Conservation (phyloP, 345 rosid genomes). For the Acer saccharum region DNA sequence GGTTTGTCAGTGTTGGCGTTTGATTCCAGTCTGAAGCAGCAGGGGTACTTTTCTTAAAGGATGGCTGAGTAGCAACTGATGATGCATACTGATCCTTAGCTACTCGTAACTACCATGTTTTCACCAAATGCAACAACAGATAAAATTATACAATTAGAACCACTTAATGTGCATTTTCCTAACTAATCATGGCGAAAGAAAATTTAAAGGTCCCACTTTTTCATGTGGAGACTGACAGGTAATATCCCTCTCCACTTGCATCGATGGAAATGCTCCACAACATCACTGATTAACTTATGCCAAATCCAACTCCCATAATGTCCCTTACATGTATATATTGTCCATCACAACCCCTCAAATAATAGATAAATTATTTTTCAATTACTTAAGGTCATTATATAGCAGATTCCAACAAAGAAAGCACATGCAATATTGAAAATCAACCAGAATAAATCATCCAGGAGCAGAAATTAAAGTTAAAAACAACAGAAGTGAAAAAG, state of each 20-base stretch:
- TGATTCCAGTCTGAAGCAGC: conserved; percentile 67
- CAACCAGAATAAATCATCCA: neutral
- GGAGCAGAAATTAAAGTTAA: neutral
- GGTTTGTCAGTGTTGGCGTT: conserved; percentile 41
- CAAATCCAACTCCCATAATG: neutral
- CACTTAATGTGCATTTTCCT: conserved; percentile 8
- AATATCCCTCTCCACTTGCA: conserved; percentile 6
- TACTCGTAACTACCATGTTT: conserved; percentile 57
- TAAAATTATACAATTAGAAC: conserved; percentile 16
- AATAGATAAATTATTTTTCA: neutral
- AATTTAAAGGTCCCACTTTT: neutral
- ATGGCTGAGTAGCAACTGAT: conserved; percentile 52
- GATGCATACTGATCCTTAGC: conserved; percentile 56
- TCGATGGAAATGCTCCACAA: neutral
- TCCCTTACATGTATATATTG: neutral
- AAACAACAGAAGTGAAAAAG: neutral
- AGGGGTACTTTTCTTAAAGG: conserved; percentile 46
- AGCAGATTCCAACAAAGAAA: neutral
- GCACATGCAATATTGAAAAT: neutral
- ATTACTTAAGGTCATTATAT: neutral
- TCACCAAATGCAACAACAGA: conserved; percentile 17
- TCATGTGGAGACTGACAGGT: neutral
- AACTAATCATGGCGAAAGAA: neutral
- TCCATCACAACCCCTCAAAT: neutral
- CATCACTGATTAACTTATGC: neutral